A percentile compares a stretch with the other conserved stretches of the same genome.
phyloP scores from a whole-genome alignment of 2,329 filamentous ascomycete species.

The Talaromyces sp. region DNA sequence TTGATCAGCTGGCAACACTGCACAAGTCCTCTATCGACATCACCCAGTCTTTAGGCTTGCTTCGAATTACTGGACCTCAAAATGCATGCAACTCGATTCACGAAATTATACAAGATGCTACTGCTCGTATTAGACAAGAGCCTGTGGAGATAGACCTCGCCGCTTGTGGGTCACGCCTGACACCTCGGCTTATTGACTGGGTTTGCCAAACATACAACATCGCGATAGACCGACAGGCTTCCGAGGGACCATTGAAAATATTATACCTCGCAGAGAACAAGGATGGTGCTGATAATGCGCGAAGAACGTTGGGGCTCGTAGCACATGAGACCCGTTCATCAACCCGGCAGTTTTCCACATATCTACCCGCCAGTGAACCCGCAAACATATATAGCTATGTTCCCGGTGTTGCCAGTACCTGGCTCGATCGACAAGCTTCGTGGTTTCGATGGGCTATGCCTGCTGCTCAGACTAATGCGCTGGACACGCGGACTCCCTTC shows the following conservation, averaged over 20 bases:
- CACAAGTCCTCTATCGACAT: conserved; percentile 42
- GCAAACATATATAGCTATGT: conserved; percentile 30
- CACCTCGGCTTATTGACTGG: conserved; percentile 35
- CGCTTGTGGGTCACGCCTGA: conserved; percentile 20
- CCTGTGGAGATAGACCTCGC: conserved; percentile 28
- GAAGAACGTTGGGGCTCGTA: conserved; percentile 38
- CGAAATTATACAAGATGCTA: conserved; percentile 36
- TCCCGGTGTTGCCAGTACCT: conserved; percentile 28
- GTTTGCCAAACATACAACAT: conserved; percentile 36
- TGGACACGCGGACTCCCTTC: conserved; percentile 23
- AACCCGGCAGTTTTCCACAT: conserved; percentile 38
- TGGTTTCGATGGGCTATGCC: conserved; percentile 45
- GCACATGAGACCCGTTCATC: conserved; percentile 21
- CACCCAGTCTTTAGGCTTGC: conserved; percentile 33
- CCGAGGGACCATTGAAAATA: conserved; percentile 28
- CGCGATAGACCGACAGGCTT: conserved; percentile 26
- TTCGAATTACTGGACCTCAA: conserved; percentile 40
- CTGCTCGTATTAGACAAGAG: conserved; percentile 33
- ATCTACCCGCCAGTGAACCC: conserved; percentile 33
- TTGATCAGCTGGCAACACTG: conserved; percentile 40
- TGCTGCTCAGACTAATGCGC: conserved; percentile 23
- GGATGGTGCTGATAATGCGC: conserved; percentile 34
- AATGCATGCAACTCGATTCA: conserved; percentile 36
- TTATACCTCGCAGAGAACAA: conserved; percentile 39
- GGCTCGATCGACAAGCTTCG: conserved; percentile 34